Evolutionary conservation across 768 basidiomycete species (phyloP), one percentile per base, ranked within the genome.

Genomic region (Naematelia aurantialba): DNA sequence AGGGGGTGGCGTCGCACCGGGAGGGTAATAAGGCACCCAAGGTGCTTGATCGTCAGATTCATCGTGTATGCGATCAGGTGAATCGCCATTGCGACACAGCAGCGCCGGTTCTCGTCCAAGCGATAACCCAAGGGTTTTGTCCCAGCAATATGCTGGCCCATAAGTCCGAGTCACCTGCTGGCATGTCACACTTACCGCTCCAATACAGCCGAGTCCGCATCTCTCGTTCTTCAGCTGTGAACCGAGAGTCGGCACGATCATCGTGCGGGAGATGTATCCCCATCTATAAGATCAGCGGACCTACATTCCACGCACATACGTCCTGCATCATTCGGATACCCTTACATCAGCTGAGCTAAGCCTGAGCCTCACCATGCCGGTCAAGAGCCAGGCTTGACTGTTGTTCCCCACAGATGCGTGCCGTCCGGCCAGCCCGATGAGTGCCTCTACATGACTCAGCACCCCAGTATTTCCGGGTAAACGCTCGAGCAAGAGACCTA

Each of bases 331-430:
- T 39, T 39, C 34, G 34, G 34, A 39, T 39, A 17, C 34, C 34
- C 34, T 39, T 8, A 39, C 8, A 17, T 39, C 34, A 39, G 34
- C 34, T 39, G 17, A 8, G 34, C 8, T 39, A 8, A 8, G 17
- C 34, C 8, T 8, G 8, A 39, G 34, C 34, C 48, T 51, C 21
- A 51, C 56, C 27, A 49, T 57, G 21, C 57, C 57, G 17, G 57
- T 21, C 21, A 42, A 52, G 4, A 26, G 31, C 57, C 57, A 58
- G 1, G 48, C 57, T 21, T 52, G 57, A 5, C 22, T 58, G 5
- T 44, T 17, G 45, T 58, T 49, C 19, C 57, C 57, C 10, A 52
- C 48, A 13, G 57, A 48, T 17, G 30, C n/a, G 1, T 52, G 48
- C 17, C 25, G 31, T 12, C 57, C 48, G 5, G 30, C n/a, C 19